These are phyloP conservation scores for Puya raimondii DNA, from an alignment of 176 grass and related monocot genomes.

Conservation along the genomic window DNA sequence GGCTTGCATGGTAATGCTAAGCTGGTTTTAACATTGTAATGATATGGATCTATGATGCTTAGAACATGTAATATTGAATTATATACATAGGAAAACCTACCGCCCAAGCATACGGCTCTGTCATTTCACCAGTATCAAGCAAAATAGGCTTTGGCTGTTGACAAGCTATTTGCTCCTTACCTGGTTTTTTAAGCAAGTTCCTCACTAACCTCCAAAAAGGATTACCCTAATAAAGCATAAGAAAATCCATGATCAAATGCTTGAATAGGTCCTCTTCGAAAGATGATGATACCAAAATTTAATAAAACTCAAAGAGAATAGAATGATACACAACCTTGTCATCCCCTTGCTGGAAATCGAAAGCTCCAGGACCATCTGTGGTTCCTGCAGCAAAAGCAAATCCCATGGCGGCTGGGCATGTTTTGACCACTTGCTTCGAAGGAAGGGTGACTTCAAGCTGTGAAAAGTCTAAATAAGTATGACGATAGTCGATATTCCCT, in stretches of 20 bases:
- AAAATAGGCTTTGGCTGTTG: constrained; percentile 95
- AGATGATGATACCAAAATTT: constrained; percentile 3
- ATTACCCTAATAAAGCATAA: constrained; percentile 61
- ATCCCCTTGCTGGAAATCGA: constrained; percentile 97
- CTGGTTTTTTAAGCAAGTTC: constrained; percentile 71
- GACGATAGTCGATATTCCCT: constrained; percentile 66
- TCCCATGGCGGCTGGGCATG: constrained; percentile 94
- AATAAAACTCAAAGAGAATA: no score
- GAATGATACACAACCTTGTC: constrained; percentile 40
- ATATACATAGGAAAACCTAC: constrained; percentile 35
- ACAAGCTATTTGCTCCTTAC: constrained; percentile 64
- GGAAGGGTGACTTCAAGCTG: constrained; percentile 58
- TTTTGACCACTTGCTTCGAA: constrained; percentile 52
- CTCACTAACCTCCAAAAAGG: constrained; percentile 90
- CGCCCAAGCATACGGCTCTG: constrained; percentile 85
- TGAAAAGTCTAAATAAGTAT: constrained; percentile 85
- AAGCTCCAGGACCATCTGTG: constrained; percentile 92
- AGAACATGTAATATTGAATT: no score
- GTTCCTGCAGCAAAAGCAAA: constrained; percentile 98
- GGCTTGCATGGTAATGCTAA: no score
- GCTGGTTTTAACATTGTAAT: no score
- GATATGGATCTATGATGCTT: no score
- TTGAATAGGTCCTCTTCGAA: not conserved
- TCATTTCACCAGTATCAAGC: constrained; percentile 98
- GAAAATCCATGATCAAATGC: constrained; percentile 8